These are phyloP conservation scores for Aspergillus sparsus DNA, from an alignment of 495 filamentous ascomycete genomes.

Conservation along the genomic window DNA sequence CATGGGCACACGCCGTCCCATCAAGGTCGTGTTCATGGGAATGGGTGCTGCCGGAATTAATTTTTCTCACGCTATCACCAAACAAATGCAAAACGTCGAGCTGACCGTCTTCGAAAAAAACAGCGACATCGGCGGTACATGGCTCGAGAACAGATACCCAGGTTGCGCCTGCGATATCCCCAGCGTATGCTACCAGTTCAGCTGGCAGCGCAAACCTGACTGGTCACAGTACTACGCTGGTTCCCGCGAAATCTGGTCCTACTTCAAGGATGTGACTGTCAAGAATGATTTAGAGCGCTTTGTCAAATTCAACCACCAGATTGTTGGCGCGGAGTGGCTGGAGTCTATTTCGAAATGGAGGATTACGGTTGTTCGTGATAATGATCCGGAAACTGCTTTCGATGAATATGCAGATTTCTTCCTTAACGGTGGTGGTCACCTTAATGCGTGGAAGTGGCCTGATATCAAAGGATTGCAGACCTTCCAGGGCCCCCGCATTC, in stretches of 20 bases:
- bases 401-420: neutral
- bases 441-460: neutral
- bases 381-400: neutral
- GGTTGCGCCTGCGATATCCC: neutral
- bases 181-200: neutral
- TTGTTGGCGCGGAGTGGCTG: neutral
- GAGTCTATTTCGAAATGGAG: neutral
- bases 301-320: conserved; percentile 1
- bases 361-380: neutral
- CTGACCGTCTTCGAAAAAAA: neutral
- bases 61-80: neutral
- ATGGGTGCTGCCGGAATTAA: neutral
- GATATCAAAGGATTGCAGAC: neutral
- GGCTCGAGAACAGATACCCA: neutral
- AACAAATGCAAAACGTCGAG: conserved; percentile 1
- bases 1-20: neutral
- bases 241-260: neutral
- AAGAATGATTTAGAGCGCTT: neutral
- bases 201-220: neutral
- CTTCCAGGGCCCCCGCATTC: neutral
- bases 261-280: neutral
- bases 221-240: neutral
- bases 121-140: neutral
- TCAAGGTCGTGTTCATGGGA: neutral
- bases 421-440: neutral